These are phyloP conservation scores for Irineochytrium annulatum DNA, from an alignment of 192 early-diverging fungal genomes.

Conservation along the genomic window DNA sequence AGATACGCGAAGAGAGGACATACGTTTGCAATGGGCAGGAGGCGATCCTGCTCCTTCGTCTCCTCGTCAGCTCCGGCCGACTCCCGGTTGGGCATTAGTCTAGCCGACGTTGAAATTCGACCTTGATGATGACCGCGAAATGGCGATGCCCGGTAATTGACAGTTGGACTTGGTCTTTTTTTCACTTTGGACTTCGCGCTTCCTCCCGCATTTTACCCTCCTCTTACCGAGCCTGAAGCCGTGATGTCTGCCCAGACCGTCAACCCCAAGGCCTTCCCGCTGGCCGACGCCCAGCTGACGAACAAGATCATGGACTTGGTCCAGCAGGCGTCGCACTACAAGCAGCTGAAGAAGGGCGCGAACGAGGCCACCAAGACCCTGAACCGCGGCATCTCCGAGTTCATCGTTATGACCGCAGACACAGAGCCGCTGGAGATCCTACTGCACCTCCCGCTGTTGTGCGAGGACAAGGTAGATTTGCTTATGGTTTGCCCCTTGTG, in stretches of 20 bases:
- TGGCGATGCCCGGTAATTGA: too few relatives aligned
- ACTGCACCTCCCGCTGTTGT: slow-evolving; percentile 92
- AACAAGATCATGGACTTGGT: slow-evolving; percentile 94
- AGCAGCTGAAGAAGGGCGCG: slow-evolving; percentile 99
- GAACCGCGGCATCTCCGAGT: slow-evolving; percentile 98
- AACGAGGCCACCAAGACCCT: slow-evolving; percentile 99
- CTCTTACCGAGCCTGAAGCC: too few relatives aligned
- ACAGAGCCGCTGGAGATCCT: slow-evolving; percentile 97
- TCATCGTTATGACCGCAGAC: slow-evolving; percentile 98
- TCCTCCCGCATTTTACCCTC: too few relatives aligned
- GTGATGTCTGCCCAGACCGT: too few relatives aligned
- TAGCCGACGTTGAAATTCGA: too few relatives aligned
- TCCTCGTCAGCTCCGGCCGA: background rate
- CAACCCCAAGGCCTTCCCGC: slow-evolving; percentile 43
- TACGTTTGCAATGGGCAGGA: slow-evolving; percentile 93
- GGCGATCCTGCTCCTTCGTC: slow-evolving; percentile 73
- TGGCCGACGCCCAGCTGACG: slow-evolving; percentile 81
- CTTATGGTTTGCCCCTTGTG: background rate
- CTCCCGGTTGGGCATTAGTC: too few relatives aligned
- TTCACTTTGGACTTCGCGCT: too few relatives aligned
- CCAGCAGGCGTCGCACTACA: slow-evolving; percentile 99
- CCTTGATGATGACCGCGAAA: too few relatives aligned
- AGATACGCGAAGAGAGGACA: too few relatives aligned
- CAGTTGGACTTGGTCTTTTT: too few relatives aligned
- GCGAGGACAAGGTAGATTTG: slow-evolving; percentile 84